Percentiles rank a stretch among this genome's conserved stretches.
phyloP scores from a whole-genome alignment of 2,329 filamentous ascomycete genomes.

The Fragosphaeria purpurea region DNA sequence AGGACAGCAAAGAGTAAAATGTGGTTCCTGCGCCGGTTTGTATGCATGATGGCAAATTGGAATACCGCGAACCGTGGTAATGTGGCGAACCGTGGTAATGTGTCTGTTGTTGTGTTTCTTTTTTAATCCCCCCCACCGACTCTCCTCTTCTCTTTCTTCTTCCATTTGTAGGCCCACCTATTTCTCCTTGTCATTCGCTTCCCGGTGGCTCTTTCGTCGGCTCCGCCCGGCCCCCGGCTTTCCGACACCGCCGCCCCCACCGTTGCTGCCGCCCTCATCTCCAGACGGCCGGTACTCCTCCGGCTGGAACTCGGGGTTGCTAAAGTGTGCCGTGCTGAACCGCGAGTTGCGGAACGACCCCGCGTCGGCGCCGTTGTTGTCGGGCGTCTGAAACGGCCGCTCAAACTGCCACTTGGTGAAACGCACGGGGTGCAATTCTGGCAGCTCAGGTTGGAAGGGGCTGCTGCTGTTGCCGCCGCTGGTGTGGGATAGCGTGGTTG shows the following conservation, averaged over 20 bases:
- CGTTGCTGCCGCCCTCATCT: conserved; percentile 19
- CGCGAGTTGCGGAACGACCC: conserved; percentile 56
- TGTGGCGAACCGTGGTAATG: too few species aligned
- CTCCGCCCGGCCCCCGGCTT: neutral
- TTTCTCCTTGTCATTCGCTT: neutral
- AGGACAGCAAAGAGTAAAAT: too few species aligned
- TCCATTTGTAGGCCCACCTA: neutral
- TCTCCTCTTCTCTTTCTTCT: too few species aligned
- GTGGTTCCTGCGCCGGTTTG: too few species aligned
- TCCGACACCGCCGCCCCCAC: neutral
- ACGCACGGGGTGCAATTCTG: conserved; percentile 30
- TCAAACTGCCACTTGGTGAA: conserved; percentile 48
- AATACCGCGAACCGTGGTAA: too few species aligned
- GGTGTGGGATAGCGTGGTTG: too few species aligned
- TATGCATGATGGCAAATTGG: too few species aligned
- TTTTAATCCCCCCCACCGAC: too few species aligned
- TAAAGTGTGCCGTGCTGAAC: conserved; percentile 57
- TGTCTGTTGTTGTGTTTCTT: too few species aligned
- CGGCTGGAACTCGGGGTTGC: conserved; percentile 52
- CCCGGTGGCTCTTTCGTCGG: conserved; percentile 1
- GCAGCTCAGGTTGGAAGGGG: conserved; percentile 7
- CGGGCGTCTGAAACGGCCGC: neutral
- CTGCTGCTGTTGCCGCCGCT: conserved; percentile 18
- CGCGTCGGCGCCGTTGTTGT: conserved; percentile 3
- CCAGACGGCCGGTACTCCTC: conserved; percentile 37